These are phyloP conservation scores for Aureobasidium zeae DNA, from an alignment of 2,329 filamentous ascomycete genomes.

Conservation along the genomic window DNA sequence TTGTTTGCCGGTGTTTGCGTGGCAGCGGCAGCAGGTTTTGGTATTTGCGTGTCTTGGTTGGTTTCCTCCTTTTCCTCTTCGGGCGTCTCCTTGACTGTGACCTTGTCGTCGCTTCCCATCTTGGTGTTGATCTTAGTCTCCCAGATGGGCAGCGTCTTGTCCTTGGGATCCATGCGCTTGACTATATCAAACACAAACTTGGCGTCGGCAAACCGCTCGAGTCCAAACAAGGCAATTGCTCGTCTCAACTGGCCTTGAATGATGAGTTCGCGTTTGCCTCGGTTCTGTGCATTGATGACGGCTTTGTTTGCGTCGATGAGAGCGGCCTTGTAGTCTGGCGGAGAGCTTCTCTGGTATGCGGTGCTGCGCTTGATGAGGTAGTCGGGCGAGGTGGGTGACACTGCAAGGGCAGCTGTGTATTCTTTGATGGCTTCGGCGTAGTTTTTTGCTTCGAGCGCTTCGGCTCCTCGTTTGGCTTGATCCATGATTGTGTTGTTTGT, in stretches of 20 bases:
- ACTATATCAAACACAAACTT: conserved; percentile 57
- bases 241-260: conserved; percentile 74
- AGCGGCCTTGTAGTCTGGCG: conserved; percentile 37
- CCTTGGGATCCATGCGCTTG: conserved; percentile 43
- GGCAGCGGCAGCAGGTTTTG: conserved; percentile 16
- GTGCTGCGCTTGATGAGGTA: conserved; percentile 80
- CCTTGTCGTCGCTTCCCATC: conserved; percentile 40
- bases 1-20: conserved; percentile 44
- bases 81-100: conserved; percentile 46
- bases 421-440: conserved; percentile 59
- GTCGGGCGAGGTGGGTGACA: conserved; percentile 55
- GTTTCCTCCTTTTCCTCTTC: conserved; percentile 26
- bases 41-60: neutral
- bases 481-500: conserved; percentile 14
- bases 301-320: conserved; percentile 41
- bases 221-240: conserved; percentile 60
- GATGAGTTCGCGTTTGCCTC: conserved; percentile 67
- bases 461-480: conserved; percentile 18
- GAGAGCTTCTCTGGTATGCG: conserved; percentile 57
- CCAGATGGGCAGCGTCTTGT: conserved; percentile 50
- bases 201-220: conserved; percentile 66
- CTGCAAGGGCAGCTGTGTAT: conserved; percentile 56
- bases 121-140: conserved; percentile 46
- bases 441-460: conserved; percentile 52
- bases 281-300: conserved; percentile 57